Evolutionary conservation across 257 asterid species (phyloP).

Genomic region (Solanum neorickii): DNA sequence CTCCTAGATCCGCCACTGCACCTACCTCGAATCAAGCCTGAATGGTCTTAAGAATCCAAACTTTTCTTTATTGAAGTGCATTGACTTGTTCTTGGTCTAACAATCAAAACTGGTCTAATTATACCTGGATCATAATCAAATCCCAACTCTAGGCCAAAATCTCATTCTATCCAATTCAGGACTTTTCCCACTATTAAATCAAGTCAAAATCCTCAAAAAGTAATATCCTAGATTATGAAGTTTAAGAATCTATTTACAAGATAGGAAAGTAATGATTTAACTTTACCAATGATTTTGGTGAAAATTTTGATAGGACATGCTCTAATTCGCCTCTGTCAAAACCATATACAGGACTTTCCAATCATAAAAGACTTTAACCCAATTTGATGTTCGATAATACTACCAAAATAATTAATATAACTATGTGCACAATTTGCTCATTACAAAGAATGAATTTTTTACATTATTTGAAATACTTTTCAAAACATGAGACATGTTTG

Average conservation of each 20-base stretch:
- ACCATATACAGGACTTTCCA: fast-evolving
- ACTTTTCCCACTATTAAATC: not conserved
- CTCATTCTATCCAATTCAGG: too few species aligned
- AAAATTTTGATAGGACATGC: not conserved
- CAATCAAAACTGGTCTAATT: not conserved
- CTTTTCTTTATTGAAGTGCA: not conserved
- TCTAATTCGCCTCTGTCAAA: not conserved
- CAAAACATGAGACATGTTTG: too few species aligned
- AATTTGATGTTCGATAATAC: too few species aligned
- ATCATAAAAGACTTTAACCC: too few species aligned
- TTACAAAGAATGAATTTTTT: too few species aligned
- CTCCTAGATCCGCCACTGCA: too few species aligned
- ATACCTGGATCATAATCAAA: not conserved
- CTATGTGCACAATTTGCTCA: too few species aligned
- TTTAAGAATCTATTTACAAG: not conserved
- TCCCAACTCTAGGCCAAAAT: not conserved
- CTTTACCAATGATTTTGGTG: not conserved
- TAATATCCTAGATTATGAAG: not conserved
- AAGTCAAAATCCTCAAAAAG: not conserved
- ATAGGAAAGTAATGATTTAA: not conserved
- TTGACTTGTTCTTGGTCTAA: not conserved
- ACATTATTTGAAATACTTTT: too few species aligned
- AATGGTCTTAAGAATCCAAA: not conserved
- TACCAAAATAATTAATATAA: too few species aligned
- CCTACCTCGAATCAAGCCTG: too few species aligned